phyloP scores from a whole-genome alignment of 2,329 filamentous ascomycete species.

The Sordariomycetes sp. region DNA sequence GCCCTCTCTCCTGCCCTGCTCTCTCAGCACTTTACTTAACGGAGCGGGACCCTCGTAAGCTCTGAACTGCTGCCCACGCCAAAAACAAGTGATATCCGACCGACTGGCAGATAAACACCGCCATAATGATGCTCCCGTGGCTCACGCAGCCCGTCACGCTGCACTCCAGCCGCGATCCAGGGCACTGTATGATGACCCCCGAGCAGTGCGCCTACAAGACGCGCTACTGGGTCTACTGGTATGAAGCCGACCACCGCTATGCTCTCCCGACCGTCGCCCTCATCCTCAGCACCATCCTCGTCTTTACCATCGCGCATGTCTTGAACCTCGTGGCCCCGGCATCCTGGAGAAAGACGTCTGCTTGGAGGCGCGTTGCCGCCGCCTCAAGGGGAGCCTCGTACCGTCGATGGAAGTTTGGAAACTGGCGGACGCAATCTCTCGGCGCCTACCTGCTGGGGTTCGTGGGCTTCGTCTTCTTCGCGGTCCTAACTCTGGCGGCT shows the following conservation, averaged over 20 bases:
- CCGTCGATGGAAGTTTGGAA: conserved; percentile 11
- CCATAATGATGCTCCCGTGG: conserved; percentile 15
- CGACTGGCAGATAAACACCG: no score
- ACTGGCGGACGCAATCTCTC: conserved; percentile 33
- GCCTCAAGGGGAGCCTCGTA: conserved; percentile 7
- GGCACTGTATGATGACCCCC: conserved; percentile 23
- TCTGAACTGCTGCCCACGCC: no score
- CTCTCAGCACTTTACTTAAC: no score
- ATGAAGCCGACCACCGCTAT: conserved; percentile 41
- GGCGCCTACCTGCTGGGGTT: conserved; percentile 30
- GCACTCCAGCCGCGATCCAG: conserved; percentile 24
- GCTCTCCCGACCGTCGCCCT: conserved; percentile 43
- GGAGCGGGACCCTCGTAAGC: no score
- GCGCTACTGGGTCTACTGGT: conserved; percentile 39
- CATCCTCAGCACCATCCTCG: conserved; percentile 35
- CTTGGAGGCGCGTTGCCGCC: not conserved
- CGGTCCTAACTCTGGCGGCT: conserved; percentile 36
- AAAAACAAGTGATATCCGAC: no score
- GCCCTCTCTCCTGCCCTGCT: not conserved
- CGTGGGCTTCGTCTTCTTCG: conserved; percentile 34
- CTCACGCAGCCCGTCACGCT: conserved; percentile 30
- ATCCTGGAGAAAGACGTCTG: not conserved
- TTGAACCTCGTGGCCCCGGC: conserved; percentile 8
- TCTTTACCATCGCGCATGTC: conserved; percentile 29
- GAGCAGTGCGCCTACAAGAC: conserved; percentile 35